Conservation (phyloP, 495 filamentous ascomycete genomes). For the Cladorrhinum samala region DNA sequence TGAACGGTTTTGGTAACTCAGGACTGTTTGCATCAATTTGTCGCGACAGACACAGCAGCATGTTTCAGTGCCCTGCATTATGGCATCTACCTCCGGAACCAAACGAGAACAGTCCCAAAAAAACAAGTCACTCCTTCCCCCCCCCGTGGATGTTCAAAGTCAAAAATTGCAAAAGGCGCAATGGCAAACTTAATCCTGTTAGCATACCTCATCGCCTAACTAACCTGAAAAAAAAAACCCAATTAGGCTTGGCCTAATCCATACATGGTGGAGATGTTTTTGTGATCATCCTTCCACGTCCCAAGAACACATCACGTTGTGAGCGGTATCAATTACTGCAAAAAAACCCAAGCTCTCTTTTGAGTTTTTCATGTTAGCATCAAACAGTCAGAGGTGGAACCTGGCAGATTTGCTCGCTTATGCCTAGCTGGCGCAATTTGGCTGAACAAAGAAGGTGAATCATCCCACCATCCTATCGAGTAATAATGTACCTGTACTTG, state of each 20-base stretch:
- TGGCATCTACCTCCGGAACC: not conserved
- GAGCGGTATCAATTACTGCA: too few species aligned
- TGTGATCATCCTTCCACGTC: not conserved
- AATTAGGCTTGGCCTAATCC: not conserved
- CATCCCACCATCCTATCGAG: slow-evolving; percentile 1
- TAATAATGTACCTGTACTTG: not conserved
- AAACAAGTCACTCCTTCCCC: too few species aligned
- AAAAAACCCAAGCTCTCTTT: too few species aligned
- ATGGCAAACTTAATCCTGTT: not conserved
- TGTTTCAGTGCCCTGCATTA: slow-evolving; percentile 15
- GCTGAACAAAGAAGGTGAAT: slow-evolving; percentile 11
- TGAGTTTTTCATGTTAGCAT: not conserved
- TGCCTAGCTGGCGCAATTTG: slow-evolving; percentile 14
- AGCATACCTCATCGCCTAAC: not conserved
- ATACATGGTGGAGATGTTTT: not conserved
- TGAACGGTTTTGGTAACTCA: not conserved
- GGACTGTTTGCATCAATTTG: slow-evolving; percentile 10
- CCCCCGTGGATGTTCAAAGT: not conserved
- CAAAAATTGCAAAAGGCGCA: not conserved
- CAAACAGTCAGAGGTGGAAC: not conserved
- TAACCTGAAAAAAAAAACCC: not conserved
- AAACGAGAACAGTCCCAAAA: too few species aligned
- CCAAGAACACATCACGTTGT: not conserved
- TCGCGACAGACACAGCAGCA: slow-evolving; percentile 12
- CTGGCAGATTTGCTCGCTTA: not conserved